Evolutionary conservation across 192 early-diverging fungal species (phyloP).

Genomic region (Coemansia sp.): DNA sequence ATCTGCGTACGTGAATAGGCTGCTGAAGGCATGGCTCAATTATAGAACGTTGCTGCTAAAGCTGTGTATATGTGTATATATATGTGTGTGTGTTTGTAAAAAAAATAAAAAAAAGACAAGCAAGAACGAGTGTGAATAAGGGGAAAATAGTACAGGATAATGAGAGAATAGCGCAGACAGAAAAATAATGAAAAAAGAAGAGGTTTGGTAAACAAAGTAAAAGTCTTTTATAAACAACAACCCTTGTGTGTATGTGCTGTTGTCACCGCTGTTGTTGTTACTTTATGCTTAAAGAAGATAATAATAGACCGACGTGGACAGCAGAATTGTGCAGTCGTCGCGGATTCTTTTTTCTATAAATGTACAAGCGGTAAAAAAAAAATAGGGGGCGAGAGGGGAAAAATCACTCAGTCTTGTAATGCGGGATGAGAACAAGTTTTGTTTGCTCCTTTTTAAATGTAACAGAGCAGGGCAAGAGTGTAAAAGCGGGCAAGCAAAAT

Average conservation of each 20-base stretch:
- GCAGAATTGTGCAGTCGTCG: background rate
- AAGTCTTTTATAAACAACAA: background rate
- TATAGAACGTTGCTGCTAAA: background rate
- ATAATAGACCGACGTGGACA: background rate
- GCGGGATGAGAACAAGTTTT: background rate
- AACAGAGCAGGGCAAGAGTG: background rate
- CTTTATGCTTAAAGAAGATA: background rate
- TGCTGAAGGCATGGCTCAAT: slow-evolving; percentile 1
- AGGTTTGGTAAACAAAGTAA: background rate
- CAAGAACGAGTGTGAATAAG: background rate
- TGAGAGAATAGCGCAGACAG: background rate
- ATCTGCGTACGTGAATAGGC: background rate
- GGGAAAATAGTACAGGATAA: background rate
- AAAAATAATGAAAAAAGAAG: background rate
- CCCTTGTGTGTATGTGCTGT: background rate
- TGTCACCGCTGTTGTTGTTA: background rate
- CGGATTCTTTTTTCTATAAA: slow-evolving; percentile 3
- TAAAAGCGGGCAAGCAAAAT: background rate
- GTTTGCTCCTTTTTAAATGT: background rate
- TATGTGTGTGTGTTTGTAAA: background rate
- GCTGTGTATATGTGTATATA: background rate
- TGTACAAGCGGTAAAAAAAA: background rate
- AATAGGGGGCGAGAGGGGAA: background rate
- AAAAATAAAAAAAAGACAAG: background rate
- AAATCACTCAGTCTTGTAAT: slow-evolving; percentile 1